Percentiles rank a stretch among this genome's conserved stretches.
phyloP scores from a whole-genome alignment of 805 yeast species.

The Candida ficus region DNA sequence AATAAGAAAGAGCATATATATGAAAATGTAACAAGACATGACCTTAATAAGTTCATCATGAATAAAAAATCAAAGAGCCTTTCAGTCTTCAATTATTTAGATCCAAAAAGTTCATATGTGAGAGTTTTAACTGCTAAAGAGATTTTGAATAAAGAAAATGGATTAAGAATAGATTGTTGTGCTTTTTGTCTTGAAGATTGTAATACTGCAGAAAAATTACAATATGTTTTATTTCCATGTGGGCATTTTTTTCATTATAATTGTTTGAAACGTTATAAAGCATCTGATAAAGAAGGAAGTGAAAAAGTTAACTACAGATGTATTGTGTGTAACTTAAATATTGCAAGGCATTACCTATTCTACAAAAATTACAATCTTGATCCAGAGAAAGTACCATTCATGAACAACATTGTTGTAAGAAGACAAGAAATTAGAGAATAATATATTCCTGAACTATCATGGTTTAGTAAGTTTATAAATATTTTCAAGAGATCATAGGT shows the following conservation, averaged over 20 bases:
- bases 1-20: neutral
- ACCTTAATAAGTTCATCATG: neutral
- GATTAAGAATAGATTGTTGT: no score
- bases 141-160: no score
- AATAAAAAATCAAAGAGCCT: neutral
- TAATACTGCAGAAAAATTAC: neutral
- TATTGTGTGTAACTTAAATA: slow-evolving; percentile 5
- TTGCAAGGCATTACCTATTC: slow-evolving; percentile 2
- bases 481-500: no score
- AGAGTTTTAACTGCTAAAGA: neutral
- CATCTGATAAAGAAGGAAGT: neutral
- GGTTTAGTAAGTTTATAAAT: no score
- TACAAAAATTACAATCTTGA: slow-evolving; percentile 4
- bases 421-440: neutral
- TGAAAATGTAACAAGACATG: slow-evolving; percentile 2
- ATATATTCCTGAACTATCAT: no score
- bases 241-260: neutral
- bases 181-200: neutral
- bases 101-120: neutral
- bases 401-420: neutral
- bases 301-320: slow-evolving; percentile 1
- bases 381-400: neutral
- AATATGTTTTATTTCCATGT: neutral
- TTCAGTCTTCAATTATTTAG: slow-evolving; percentile 1
- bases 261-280: neutral